These are phyloP conservation scores for Citrus maxima DNA, from an alignment of 345 rosid genomes.

Conservation along the genomic window DNA sequence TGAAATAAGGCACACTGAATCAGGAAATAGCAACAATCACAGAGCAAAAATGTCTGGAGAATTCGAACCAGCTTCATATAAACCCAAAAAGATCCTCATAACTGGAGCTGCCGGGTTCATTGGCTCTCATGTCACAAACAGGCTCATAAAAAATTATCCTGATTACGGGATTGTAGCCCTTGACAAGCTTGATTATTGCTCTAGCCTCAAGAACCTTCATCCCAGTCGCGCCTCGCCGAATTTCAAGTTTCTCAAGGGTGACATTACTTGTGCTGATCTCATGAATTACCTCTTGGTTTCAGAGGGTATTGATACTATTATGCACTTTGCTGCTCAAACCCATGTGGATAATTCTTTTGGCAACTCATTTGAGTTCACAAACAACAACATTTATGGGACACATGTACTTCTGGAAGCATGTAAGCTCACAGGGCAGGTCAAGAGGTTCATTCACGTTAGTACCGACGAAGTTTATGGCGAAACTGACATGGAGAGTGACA, in stretches of 20 bases:
- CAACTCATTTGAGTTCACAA: conserved; percentile 61
- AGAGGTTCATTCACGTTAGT: conserved; percentile 67
- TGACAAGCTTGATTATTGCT: conserved; percentile 69
- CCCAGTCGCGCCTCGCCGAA: conserved; percentile 44
- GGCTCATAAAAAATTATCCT: conserved; percentile 46
- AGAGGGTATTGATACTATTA: conserved; percentile 55
- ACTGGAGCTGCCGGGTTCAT: conserved; percentile 74
- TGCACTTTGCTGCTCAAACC: conserved; percentile 71
- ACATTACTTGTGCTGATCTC: conserved; percentile 56
- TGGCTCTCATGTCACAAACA: conserved; percentile 52
- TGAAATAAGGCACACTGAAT: too few species aligned
- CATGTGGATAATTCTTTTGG: conserved; percentile 73
- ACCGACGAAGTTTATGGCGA: conserved; percentile 72
- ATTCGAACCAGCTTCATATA: conserved; percentile 28
- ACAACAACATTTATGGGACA: conserved; percentile 60
- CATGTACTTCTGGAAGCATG: conserved; percentile 72
- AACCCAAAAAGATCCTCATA: conserved; percentile 54
- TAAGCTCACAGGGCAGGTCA: conserved; percentile 47
- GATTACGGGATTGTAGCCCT: conserved; percentile 55
- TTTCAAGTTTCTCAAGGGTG: conserved; percentile 59
- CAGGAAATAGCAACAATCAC: background rate
- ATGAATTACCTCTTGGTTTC: conserved; percentile 48
- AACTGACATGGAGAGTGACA: conserved; percentile 54
- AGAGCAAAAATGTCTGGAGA: conserved; percentile 8
- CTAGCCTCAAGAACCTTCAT: conserved; percentile 48